These are phyloP conservation scores for Adansonia madagascariensis DNA, from an alignment of 441 rosid species.

Conservation along the genomic window DNA sequence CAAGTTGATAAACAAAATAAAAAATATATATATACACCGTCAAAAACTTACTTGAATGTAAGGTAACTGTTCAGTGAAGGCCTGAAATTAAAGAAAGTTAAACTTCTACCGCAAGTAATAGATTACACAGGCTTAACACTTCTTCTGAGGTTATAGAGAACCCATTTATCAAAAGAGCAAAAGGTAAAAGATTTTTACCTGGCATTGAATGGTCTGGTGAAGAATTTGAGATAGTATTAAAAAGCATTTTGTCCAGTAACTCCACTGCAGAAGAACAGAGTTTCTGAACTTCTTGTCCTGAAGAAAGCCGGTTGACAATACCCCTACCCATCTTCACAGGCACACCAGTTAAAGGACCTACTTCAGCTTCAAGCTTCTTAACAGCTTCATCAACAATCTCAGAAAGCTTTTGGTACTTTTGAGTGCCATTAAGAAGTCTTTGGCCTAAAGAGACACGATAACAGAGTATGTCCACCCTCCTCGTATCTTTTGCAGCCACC, in stretches of 20 bases:
- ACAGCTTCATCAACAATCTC: conserved; percentile 73
- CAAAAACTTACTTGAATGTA: neutral
- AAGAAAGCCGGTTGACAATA: conserved; percentile 82
- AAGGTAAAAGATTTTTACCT: conserved; percentile 47
- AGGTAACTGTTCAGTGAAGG: neutral
- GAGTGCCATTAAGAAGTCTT: conserved; percentile 71
- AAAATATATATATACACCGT: neutral
- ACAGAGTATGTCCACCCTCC: conserved; percentile 89
- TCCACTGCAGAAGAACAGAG: conserved; percentile 71
- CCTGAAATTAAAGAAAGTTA: neutral
- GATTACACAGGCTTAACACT: neutral
- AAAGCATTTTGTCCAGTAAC: conserved; percentile 58
- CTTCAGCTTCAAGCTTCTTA: conserved; percentile 81
- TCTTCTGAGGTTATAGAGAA: neutral
- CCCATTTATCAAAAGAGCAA: neutral
- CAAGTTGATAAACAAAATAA: conserved; percentile 2
- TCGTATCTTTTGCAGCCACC: conserved; percentile 69
- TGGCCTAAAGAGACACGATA: conserved; percentile 85
- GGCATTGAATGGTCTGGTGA: conserved; percentile 31
- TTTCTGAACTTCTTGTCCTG: conserved; percentile 75
- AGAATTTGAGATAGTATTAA: conserved; percentile 34
- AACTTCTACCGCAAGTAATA: neutral
- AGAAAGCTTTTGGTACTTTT: conserved; percentile 51
- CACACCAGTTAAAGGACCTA: conserved; percentile 79
- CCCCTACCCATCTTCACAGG: conserved; percentile 91